Base-by-base conservation (phyloP, 2,329 filamentous ascomycete genomes). In the Colletotrichum sp. region DNA sequence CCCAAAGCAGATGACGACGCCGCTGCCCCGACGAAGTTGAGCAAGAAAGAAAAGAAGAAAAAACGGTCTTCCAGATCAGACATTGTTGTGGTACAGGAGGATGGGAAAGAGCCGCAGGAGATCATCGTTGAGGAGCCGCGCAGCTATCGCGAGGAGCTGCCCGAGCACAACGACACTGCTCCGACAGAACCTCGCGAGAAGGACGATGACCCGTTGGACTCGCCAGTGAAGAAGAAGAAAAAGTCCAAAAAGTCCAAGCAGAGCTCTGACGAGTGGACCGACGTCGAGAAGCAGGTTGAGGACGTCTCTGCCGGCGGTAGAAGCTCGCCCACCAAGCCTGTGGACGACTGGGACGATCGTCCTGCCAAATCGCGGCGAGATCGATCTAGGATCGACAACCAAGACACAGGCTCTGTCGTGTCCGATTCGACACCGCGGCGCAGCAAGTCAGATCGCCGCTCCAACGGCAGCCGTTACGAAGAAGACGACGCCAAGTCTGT, bases 361-460 rank as follows among this genome's bases (percentile, higher is more conserved):
- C 73, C 73, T 26, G n/a, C 64, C 56, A 73, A 69, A 28, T 75
- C 73, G 15, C 73, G 48, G 26, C 64, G 73, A 26, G 73, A 75
- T 75, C 83, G 84, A 69, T 83, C 81, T 55, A 83, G 30, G 34
- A 36, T 65, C 15, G 84, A 87, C 30, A 86, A 89, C 71, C 85
- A 85, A n/a, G 88, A 89, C 55, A 84, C 87, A 24, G 86, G 84
- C 75, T 91, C 89, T 36, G 85, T 89, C 15, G 85, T 88, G 7
- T 90, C 89, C 8, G 88, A 87, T 66, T 83, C 85, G 52, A 80
- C 80, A 62, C 80, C 81, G 69, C 80, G 83, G 70, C 74, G 48
- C 16, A 81, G 84, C 30, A 80, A 79, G 65, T 79, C 82, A 52
- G 86, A 87, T 65, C 83, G 82, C 75, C 83, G 84, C 71, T 83